These are phyloP conservation scores for Globisporangium lucens DNA, from an alignment of 352 stramenopile species.

Conservation along the genomic window DNA sequence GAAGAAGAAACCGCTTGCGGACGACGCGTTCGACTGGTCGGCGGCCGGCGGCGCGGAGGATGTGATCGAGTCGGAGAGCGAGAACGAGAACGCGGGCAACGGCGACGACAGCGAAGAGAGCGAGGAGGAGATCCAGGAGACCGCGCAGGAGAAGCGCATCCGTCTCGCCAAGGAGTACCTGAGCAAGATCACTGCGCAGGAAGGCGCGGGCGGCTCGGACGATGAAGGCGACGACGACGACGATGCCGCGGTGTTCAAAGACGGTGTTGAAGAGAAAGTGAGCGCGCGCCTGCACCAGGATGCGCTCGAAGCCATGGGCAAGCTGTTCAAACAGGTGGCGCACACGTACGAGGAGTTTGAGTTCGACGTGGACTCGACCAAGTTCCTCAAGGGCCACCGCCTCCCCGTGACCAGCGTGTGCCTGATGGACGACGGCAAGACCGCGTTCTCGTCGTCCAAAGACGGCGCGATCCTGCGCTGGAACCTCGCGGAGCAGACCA, in stretches of 20 bases:
- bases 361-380: slow-evolving; percentile 76
- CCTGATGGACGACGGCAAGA: slow-evolving; percentile 86
- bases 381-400: slow-evolving; percentile 70
- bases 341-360: slow-evolving; percentile 74
- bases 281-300: slow-evolving; percentile 81
- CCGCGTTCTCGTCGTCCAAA: slow-evolving; percentile 90
- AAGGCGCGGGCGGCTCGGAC: slow-evolving; percentile 30
- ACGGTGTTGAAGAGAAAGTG: slow-evolving; percentile 65
- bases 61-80: slow-evolving; percentile 73
- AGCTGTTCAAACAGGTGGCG: slow-evolving; percentile 86
- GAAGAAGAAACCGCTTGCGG: slow-evolving; percentile 57
- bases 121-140: slow-evolving; percentile 70
- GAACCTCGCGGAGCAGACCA: slow-evolving; percentile 80
- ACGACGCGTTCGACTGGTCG: slow-evolving; percentile 82
- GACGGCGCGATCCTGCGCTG: slow-evolving; percentile 91
- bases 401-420: slow-evolving; percentile 88
- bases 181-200: slow-evolving; percentile 76
- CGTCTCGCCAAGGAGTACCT: slow-evolving; percentile 89
- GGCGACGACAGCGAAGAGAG: slow-evolving; percentile 39
- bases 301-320: slow-evolving; percentile 81
- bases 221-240: slow-evolving; percentile 43
- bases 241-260: slow-evolving; percentile 24
- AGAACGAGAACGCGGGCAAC: slow-evolving; percentile 40
- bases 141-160: slow-evolving; percentile 85
- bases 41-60: slow-evolving; percentile 38